Evolutionary conservation across 73 alveolate species (phyloP).

Genomic region (Uronychia setigera): DNA sequence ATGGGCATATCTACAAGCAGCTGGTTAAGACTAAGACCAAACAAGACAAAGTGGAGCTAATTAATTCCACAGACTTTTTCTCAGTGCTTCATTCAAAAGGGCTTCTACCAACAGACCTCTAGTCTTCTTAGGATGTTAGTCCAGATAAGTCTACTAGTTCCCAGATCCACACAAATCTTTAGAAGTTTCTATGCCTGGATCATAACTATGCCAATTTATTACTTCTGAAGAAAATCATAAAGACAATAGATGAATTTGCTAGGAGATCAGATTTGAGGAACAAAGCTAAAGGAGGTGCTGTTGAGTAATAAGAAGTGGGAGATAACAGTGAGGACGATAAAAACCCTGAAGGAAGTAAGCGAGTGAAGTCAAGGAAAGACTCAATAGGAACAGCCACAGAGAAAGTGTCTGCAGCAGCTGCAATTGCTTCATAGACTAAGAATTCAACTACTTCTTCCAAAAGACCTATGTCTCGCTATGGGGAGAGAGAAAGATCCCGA

Average conservation of each 20-base stretch:
- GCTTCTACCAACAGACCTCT: conserved; percentile 11
- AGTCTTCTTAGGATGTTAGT: neutral
- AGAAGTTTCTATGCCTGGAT: conserved; percentile 47
- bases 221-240: conserved; percentile 59
- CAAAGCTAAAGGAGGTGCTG: conserved; percentile 36
- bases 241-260: conserved; percentile 53
- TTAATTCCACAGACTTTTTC: conserved; percentile 52
- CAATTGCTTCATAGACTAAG: neutral
- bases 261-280: conserved; percentile 45
- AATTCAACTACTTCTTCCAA: neutral
- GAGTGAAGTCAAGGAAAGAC: neutral
- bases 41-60: conserved; percentile 51
- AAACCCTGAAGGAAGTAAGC: neutral
- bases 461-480: neutral
- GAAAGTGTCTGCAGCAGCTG: neutral
- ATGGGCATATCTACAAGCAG: conserved; percentile 51
- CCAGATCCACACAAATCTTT: neutral
- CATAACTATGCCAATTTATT: conserved; percentile 55
- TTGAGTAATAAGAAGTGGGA: neutral
- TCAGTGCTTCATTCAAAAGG: neutral
- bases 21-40: conserved; percentile 62
- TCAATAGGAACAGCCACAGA: neutral
- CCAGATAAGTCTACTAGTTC: neutral
- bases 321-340: neutral
- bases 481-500: conserved; percentile 8